phyloP scores from a whole-genome alignment of 2,329 filamentous ascomycete genomes.

The Biscogniauxia mediterranea region DNA sequence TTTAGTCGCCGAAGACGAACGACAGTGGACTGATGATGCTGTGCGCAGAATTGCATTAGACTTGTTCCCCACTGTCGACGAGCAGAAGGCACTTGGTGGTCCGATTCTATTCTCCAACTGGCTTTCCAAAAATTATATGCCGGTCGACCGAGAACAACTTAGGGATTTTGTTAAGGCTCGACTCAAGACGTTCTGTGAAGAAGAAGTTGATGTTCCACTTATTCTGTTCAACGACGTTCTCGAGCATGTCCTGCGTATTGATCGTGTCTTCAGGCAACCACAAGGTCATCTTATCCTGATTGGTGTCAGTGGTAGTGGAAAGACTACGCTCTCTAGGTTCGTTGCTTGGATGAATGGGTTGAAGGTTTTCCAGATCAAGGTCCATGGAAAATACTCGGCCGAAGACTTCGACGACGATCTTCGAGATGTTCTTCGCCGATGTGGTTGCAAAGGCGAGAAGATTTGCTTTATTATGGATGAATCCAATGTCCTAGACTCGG shows the following conservation, averaged over 20 bases:
- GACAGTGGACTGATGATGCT: constrained; percentile 89
- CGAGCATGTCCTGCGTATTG: constrained; percentile 96
- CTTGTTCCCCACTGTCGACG: constrained; percentile 93
- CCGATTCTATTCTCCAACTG: constrained; percentile 99
- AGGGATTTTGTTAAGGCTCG: constrained; percentile 97
- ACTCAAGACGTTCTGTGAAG: constrained; percentile 97
- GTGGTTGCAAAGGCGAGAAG: constrained; percentile 97
- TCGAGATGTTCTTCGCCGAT: constrained; percentile 86
- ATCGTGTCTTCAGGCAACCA: constrained; percentile 96
- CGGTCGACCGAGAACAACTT: constrained; percentile 90
- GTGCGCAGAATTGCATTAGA: constrained; percentile 84
- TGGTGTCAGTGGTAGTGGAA: constrained; percentile 96
- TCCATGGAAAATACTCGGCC: constrained; percentile 95
- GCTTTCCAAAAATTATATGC: constrained; percentile 97
- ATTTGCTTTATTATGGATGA: constrained; percentile 99
- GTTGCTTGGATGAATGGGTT: constrained; percentile 99
- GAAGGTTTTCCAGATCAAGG: constrained; percentile 99
- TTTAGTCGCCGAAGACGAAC: constrained; percentile 89
- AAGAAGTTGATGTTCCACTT: constrained; percentile 96
- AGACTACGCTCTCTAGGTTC: constrained; percentile 96
- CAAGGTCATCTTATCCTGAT: constrained; percentile 98
- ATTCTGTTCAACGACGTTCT: constrained; percentile 99
- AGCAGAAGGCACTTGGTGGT: constrained; percentile 81
- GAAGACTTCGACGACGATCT: constrained; percentile 99
- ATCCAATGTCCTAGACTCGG: constrained; percentile 95